Evolutionary conservation across 2,329 filamentous ascomycete species (phyloP).

Genomic region (Chrysosphaeria jannelii): DNA sequence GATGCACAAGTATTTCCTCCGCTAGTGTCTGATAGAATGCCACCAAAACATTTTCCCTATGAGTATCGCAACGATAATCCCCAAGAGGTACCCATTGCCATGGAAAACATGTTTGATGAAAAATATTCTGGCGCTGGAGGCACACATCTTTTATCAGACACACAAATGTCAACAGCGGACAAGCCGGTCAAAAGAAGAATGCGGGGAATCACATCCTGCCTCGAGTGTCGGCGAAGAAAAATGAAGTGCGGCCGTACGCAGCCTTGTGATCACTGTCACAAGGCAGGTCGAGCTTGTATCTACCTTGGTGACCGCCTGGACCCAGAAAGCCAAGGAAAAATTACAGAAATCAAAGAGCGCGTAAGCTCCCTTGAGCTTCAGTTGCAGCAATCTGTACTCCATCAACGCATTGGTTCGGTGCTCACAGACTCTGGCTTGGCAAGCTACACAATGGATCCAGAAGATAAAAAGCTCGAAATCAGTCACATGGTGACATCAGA

Average conservation of each 20-base stretch:
- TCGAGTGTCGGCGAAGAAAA: constrained; percentile 45
- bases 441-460: constrained; percentile 14
- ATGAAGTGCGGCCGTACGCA: constrained; percentile 47
- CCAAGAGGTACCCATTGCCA: constrained; percentile 2
- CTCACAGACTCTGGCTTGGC: constrained; percentile 2
- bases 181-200: constrained; percentile 26
- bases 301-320: constrained; percentile 40
- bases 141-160: background rate
- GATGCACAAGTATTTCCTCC: too few species aligned
- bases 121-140: background rate
- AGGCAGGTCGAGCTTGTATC: constrained; percentile 22
- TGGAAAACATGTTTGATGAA: constrained; percentile 3
- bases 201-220: constrained; percentile 36
- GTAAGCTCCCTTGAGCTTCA: constrained; percentile 41
- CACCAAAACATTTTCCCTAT: too few species aligned
- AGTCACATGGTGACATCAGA: constrained; percentile 2
- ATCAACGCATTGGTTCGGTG: constrained; percentile 2
- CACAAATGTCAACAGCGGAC: constrained; percentile 1
- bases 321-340: constrained; percentile 33
- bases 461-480: constrained; percentile 8
- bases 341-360: constrained; percentile 53
- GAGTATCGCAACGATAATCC: too few species aligned
- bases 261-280: constrained; percentile 37
- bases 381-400: constrained; percentile 25
- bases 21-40: too few species aligned